A percentile compares a stretch with the other conserved stretches of the same genome.
phyloP scores from a whole-genome alignment of 2,329 filamentous ascomycete genomes.

The Verticillium tricorpus region DNA sequence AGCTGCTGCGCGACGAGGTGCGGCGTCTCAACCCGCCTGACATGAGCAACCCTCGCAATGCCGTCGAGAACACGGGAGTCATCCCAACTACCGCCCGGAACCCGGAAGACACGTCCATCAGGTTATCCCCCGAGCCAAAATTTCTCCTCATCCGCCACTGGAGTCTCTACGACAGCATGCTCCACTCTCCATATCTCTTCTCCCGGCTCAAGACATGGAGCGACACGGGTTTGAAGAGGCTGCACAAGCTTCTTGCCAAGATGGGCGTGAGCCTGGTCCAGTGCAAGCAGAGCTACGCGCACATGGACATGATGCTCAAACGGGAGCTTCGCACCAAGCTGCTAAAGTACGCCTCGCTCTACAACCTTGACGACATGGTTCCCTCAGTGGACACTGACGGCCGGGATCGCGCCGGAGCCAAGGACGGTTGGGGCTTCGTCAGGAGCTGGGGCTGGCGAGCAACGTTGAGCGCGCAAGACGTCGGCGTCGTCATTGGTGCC shows the following conservation, averaged over 20 bases:
- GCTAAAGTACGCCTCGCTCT: constrained; percentile 85
- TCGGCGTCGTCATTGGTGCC: constrained; percentile 87
- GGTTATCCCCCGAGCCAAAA: constrained; percentile 86
- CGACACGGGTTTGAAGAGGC: constrained; percentile 77
- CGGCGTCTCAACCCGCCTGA: constrained; percentile 83
- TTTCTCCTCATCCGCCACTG: constrained; percentile 93
- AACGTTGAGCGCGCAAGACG: constrained; percentile 87
- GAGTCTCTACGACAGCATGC: constrained; percentile 97
- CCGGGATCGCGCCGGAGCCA: constrained; percentile 64
- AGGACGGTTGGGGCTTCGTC: constrained; percentile 96
- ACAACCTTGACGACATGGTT: constrained; percentile 90
- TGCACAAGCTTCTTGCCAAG: constrained; percentile 93
- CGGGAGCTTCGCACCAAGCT: constrained; percentile 79
- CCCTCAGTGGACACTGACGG: constrained; percentile 71
- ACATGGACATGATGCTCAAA: constrained; percentile 98
- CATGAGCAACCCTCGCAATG: constrained; percentile 54
- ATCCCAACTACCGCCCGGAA: constrained; percentile 86
- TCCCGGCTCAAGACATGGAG: constrained; percentile 92
- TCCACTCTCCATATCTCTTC: constrained; percentile 92
- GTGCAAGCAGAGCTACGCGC: constrained; percentile 91
- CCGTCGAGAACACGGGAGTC: constrained; percentile 68
- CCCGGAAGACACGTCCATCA: constrained; percentile 87
- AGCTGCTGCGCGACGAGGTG: constrained; percentile 88
- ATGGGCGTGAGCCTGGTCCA: constrained; percentile 95
- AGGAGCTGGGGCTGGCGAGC: constrained; percentile 97